Evolutionary conservation across 306 rosid genomes (phyloP).

Genomic region (Dalbergia cochinchinensis): DNA sequence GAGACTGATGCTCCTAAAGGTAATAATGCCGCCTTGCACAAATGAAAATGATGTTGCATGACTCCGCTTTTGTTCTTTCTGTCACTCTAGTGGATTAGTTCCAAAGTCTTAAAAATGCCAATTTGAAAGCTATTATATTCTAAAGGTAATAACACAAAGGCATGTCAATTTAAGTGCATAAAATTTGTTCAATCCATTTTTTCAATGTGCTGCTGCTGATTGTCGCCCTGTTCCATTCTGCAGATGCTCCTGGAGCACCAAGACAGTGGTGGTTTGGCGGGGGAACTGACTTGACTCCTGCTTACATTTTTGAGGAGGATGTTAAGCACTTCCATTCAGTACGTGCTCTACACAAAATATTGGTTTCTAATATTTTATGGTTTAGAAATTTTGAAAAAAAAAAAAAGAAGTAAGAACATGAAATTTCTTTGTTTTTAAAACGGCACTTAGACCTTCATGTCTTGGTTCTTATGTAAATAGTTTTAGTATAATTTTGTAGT

Average conservation of each 20-base stretch:
- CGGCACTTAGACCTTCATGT: background rate
- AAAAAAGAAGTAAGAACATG: background rate
- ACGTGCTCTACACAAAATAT: slow-evolving; percentile 42
- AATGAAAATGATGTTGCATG: background rate
- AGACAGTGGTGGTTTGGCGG: slow-evolving; percentile 99
- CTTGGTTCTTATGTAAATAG: slow-evolving; percentile 12
- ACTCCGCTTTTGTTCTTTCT: background rate
- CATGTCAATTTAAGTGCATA: background rate
- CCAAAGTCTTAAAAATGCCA: too few relatives aligned
- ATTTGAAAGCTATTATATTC: too few relatives aligned
- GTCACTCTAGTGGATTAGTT: background rate
- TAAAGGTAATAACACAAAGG: background rate
- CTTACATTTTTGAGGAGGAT: slow-evolving; percentile 94
- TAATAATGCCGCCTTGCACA: slow-evolving; percentile 10
- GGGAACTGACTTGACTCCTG: slow-evolving; percentile 97
- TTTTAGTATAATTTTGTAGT: slow-evolving; percentile 11
- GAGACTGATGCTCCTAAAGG: slow-evolving; percentile 96
- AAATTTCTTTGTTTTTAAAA: background rate
- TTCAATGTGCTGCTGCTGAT: slow-evolving; percentile 30
- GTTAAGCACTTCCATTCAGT: slow-evolving; percentile 96
- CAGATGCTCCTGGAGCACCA: slow-evolving; percentile 96
- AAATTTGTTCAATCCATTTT: background rate
- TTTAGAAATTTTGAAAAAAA: background rate
- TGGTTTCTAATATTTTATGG: slow-evolving; percentile 36
- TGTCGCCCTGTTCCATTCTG: slow-evolving; percentile 43